Evolutionary conservation across 2,329 filamentous ascomycete genomes (phyloP).

Genomic region (Biscogniauxia mediterranea): DNA sequence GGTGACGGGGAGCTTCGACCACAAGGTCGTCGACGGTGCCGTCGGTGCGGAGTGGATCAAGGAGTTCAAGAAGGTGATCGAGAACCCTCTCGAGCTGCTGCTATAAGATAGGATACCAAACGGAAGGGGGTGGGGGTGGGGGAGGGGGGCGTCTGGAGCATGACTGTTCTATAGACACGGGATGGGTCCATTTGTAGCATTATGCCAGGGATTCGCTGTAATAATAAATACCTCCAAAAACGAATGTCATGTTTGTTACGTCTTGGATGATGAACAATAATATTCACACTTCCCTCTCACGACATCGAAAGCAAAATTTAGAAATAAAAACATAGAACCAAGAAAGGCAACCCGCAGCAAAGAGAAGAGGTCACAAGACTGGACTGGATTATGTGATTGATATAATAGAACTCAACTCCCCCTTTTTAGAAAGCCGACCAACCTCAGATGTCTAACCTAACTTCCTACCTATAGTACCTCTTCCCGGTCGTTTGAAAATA

Average conservation of each 20-base stretch:
- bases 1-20: constrained; percentile 94
- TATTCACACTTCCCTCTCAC: neutral
- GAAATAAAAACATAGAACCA: neutral
- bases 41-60: constrained; percentile 95
- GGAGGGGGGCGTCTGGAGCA: constrained; percentile 29
- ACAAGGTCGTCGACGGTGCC: constrained; percentile 97
- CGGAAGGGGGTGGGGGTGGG: too few relatives aligned
- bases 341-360: neutral
- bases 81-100: constrained; percentile 94
- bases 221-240: constrained; percentile 21
- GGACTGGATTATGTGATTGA: too few relatives aligned
- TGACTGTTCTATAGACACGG: constrained; percentile 32
- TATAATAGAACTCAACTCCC: too few relatives aligned
- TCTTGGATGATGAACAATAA: neutral
- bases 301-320: neutral
- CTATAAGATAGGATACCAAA: constrained; percentile 55
- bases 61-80: constrained; percentile 94
- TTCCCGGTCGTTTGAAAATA: too few relatives aligned
- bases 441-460: too few relatives aligned
- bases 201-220: constrained; percentile 29
- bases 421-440: too few relatives aligned
- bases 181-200: constrained; percentile 30
- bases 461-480: too few relatives aligned
- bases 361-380: too few relatives aligned
- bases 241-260: neutral